Base-by-base conservation (phyloP, 495 filamentous ascomycete genomes). In the Aspergillus olivimuriae region DNA sequence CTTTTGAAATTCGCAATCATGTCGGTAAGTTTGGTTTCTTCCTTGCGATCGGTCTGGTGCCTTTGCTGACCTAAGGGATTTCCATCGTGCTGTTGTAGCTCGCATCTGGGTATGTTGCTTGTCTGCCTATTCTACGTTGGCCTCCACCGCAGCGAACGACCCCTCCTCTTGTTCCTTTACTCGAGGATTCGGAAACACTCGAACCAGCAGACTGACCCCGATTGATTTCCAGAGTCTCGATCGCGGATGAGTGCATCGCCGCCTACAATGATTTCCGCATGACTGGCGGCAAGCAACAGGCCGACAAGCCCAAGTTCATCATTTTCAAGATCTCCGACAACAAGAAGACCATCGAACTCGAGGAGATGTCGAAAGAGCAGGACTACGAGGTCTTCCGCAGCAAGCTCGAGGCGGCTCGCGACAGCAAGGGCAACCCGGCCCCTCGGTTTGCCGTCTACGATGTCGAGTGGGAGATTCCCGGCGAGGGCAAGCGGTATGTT, bases 321-420 rank as follows among this genome's bases (percentile, higher is more conserved):
- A 86, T 98, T 81, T 97, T 82, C 85, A 95, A 95, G 77, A 83
- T 98, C 59, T 78, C 84, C 51, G 88, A 94, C 68, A 80, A 95
- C 78, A 86, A 86, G 81, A 92, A 86, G 68, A 65, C 84, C 56
- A 89, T 96, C 60, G 84, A 85, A 34, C 78, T 96, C 55, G 81
- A 84, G 28, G 86, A 94, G 52, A 75, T 79, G 47, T 80, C 81
- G 43, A 71, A 73, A 35, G 71, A 76, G 19, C 63, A 74, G 52
- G 74, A 82, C 56, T 90, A 84, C 71, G 84, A 89, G 32, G 68
- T 61, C 46, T 94, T 95, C 78, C 85, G 86, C 52, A 68, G 81
- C 58, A 86, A 84, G 77, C 82, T 95, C 44, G 62, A 84, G 48
- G 76, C 75, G 43, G 83, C 87, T 48, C 73, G 72, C 49, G 68